These are phyloP conservation scores for Hymenoscyphus infarciens DNA, from an alignment of 2,329 filamentous ascomycete species.

Conservation along the genomic window DNA sequence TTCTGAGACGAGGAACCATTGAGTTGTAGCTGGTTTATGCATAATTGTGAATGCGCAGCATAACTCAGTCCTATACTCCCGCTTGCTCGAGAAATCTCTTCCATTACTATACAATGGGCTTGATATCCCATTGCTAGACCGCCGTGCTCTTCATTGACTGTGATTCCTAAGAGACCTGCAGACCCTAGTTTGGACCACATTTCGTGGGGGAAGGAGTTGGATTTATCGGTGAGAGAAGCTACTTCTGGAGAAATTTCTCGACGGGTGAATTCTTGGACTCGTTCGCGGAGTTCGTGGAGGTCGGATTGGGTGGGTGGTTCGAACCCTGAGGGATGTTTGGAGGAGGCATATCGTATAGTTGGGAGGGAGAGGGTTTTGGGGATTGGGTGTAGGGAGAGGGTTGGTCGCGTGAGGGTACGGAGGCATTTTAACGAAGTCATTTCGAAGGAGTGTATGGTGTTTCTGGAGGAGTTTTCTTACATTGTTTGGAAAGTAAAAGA, in stretches of 20 bases:
- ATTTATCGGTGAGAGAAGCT: conserved; percentile 75
- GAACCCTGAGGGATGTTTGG: conserved; percentile 65
- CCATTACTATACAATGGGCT: conserved; percentile 92
- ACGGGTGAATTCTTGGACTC: conserved; percentile 72
- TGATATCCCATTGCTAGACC: conserved; percentile 92
- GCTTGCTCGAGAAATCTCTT: conserved; percentile 86
- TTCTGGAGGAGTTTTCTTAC: conserved; percentile 4
- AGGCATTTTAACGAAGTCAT: conserved; percentile 31
- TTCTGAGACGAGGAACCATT: conserved; percentile 83
- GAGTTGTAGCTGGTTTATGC: conserved; percentile 92
- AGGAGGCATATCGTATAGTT: conserved; percentile 52
- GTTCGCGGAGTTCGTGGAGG: conserved; percentile 49
- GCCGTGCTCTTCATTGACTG: conserved; percentile 87
- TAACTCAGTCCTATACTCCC: conserved; percentile 85
- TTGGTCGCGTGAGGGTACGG: conserved; percentile 25
- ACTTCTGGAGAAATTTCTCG: conserved; percentile 83
- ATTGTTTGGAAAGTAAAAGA: conserved; percentile 4
- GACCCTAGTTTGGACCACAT: conserved; percentile 95
- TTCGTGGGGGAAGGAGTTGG: conserved; percentile 81
- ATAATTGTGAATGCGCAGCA: conserved; percentile 92
- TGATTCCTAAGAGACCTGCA: conserved; percentile 88
- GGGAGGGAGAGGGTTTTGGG: conserved; percentile 32
- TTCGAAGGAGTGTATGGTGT: conserved; percentile 8
- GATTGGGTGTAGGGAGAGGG: conserved; percentile 26
- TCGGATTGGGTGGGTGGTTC: conserved; percentile 49